Conservation (phyloP, 2,329 filamentous ascomycete species). For the Myriosclerotinia duriaeana region DNA sequence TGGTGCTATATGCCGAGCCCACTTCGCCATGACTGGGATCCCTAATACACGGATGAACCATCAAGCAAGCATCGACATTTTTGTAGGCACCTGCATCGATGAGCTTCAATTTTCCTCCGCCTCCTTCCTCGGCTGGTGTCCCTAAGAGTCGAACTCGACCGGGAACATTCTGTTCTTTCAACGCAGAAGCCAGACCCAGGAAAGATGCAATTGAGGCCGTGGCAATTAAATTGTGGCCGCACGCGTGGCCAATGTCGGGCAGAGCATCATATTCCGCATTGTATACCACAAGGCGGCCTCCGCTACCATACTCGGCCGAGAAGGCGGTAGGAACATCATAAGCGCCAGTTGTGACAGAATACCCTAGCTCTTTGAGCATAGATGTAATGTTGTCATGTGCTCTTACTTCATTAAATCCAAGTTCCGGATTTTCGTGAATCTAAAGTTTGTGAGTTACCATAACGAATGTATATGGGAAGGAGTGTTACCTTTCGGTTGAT, state of each 20-base stretch:
- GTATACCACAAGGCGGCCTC: slow-evolving; percentile 46
- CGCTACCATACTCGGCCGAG: slow-evolving; percentile 45
- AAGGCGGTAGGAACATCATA: slow-evolving; percentile 55
- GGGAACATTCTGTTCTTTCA: slow-evolving; percentile 30
- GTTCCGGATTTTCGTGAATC: slow-evolving; percentile 51
- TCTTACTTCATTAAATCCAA: slow-evolving; percentile 51
- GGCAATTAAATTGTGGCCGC: slow-evolving; percentile 48
- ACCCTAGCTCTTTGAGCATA: slow-evolving; percentile 48
- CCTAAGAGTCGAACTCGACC: slow-evolving; percentile 40
- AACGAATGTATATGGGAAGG: not conserved
- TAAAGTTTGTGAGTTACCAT: slow-evolving; percentile 26
- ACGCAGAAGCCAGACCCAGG: slow-evolving; percentile 39
- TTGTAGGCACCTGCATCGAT: slow-evolving; percentile 47
- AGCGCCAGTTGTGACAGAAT: slow-evolving; percentile 49
- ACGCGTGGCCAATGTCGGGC: slow-evolving; percentile 46
- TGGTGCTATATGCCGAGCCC: slow-evolving; percentile 23
- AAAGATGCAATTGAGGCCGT: slow-evolving; percentile 43
- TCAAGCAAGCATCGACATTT: slow-evolving; percentile 43
- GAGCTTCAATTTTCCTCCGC: slow-evolving; percentile 46
- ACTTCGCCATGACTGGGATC: not conserved
- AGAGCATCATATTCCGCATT: slow-evolving; percentile 52
- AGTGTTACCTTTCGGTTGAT: slow-evolving; percentile 24
- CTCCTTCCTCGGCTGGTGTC: slow-evolving; percentile 38
- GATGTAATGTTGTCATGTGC: slow-evolving; percentile 52
- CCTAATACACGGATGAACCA: slow-evolving; percentile 41